Conservation (phyloP, 2,329 filamentous ascomycete species). For the Orbilia javanica region DNA sequence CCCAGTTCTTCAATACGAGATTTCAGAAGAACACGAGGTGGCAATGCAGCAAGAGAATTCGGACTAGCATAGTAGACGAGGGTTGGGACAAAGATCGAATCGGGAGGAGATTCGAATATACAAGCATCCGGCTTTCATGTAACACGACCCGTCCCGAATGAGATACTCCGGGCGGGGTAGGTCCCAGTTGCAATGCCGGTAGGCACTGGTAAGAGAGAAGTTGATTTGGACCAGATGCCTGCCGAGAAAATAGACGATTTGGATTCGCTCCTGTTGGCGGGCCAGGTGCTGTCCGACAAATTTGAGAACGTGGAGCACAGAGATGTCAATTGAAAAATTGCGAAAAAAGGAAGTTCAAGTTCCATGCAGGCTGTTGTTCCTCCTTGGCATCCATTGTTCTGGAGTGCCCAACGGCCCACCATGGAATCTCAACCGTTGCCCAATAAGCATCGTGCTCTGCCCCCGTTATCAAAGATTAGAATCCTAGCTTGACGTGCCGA, state of each 20-base stretch:
- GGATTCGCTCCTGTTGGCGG: background rate
- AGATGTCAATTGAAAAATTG: constrained; percentile 48
- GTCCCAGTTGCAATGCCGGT: background rate
- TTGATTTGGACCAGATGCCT: constrained; percentile 8
- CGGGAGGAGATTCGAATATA: constrained; percentile 8
- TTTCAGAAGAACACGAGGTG: background rate
- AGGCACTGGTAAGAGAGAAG: background rate
- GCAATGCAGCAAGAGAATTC: background rate
- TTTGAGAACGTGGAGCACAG: constrained; percentile 24
- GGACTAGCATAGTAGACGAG: background rate
- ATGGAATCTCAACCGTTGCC: constrained; percentile 20
- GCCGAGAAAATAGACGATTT: constrained; percentile 21
- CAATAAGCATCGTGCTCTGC: constrained; percentile 7
- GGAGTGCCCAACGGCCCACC: constrained; percentile 12
- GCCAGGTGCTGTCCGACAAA: constrained; percentile 7
- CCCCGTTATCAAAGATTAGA: constrained; percentile 23
- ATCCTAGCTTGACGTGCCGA: constrained; percentile 14
- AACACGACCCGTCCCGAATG: constrained; percentile 34
- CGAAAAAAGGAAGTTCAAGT: constrained; percentile 57
- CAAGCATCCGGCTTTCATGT: constrained; percentile 5
- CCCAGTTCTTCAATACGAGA: background rate
- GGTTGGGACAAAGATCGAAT: background rate
- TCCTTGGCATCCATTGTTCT: constrained; percentile 23
- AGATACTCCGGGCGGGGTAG: constrained; percentile 34
- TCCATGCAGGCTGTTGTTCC: constrained; percentile 12